A percentile compares a stretch with the other conserved stretches of the same genome.
Conservation (phyloP, 768 basidiomycete genomes). For the Tylopilus sp. region DNA sequence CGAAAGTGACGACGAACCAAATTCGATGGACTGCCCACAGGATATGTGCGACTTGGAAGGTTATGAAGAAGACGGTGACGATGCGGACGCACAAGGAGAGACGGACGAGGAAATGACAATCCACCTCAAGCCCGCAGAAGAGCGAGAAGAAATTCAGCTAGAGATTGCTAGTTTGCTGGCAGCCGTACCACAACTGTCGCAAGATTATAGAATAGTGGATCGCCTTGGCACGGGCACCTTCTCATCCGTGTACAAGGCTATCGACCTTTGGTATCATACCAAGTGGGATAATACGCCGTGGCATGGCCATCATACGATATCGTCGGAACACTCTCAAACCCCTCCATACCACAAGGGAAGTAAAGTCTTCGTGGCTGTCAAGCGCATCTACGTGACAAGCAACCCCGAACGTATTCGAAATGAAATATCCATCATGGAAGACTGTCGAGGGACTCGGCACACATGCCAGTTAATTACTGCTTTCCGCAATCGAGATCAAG, state of each 20-base stretch:
- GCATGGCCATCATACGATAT: slow-evolving; percentile 61
- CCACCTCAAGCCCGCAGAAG: slow-evolving; percentile 54
- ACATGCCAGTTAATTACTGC: slow-evolving; percentile 93
- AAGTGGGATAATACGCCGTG: slow-evolving; percentile 77
- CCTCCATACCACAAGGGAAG: slow-evolving; percentile 36
- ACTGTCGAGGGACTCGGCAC: slow-evolving; percentile 80
- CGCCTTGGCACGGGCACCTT: slow-evolving; percentile 96
- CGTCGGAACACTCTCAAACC: slow-evolving; percentile 64
- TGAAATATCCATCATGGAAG: slow-evolving; percentile 87
- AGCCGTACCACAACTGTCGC: slow-evolving; percentile 60
- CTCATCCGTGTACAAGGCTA: slow-evolving; percentile 97
- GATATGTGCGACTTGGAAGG: slow-evolving; percentile 35
- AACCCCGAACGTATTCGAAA: slow-evolving; percentile 90
- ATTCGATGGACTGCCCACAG: slow-evolving; percentile 36
- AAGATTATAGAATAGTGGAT: slow-evolving; percentile 79
- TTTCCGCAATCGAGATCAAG: slow-evolving; percentile 86
- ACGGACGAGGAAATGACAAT: slow-evolving; percentile 64
- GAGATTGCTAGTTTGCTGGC: slow-evolving; percentile 75
- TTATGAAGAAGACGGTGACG: slow-evolving; percentile 35
- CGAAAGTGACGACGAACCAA: slow-evolving; percentile 40
- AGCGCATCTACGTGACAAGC: slow-evolving; percentile 96
- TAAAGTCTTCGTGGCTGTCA: slow-evolving; percentile 86
- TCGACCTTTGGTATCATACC: slow-evolving; percentile 71
- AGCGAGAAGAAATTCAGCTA: slow-evolving; percentile 66
- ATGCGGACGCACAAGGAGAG: slow-evolving; percentile 34